Evolutionary conservation across 768 basidiomycete genomes (phyloP), one percentile per base, ranked within the genome.

Genomic region (Phlegmacium glaucopus): DNA sequence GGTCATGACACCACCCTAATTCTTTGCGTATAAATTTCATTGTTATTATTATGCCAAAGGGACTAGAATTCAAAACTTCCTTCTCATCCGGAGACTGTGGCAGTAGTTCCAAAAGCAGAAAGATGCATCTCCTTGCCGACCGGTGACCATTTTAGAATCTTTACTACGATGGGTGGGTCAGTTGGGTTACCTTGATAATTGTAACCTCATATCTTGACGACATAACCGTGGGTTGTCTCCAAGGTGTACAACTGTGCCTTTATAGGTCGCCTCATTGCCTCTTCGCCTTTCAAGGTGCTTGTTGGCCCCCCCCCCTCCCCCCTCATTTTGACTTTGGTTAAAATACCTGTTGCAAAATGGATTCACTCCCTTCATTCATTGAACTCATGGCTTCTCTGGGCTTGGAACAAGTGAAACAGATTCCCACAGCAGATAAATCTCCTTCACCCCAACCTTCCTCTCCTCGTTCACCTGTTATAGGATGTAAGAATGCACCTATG

Each of bases 301-400:
- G 61, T 68, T 67, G 65, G 65, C 61, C 64, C 62, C 57, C 59
- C 59, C 59, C 52, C 56, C 43, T 51, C 51, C 58, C 52, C 58
- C 56, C 55, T 44, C 59, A 51, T 51, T 53, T 50, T 61, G 64
- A 58, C 55, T 50, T 50, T 55, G 53, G 56, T 53, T 57, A 55
- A 61, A 59, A 45, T 61, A 59, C 51, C 61, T 55, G 26, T 35
- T 53, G 50, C 44, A 59, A n/a, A 58, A 88, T 85, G 84, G 72
- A 84, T 62, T 67, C 86, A 59, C 82, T 91, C 58, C 90, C 90
- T 60, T 90, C 90, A 47, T 92, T 92, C 64, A 82, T 89, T 49
- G 83, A 90, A 70, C 85, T 92, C 63, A 89, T 92, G 87, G 80
- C 80, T 52, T 80, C 90, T 50, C 74, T 92, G 56, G 90, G 87